Base-by-base conservation (phyloP, 2,329 filamentous ascomycete genomes). In the Neofusicoccum ribis region DNA sequence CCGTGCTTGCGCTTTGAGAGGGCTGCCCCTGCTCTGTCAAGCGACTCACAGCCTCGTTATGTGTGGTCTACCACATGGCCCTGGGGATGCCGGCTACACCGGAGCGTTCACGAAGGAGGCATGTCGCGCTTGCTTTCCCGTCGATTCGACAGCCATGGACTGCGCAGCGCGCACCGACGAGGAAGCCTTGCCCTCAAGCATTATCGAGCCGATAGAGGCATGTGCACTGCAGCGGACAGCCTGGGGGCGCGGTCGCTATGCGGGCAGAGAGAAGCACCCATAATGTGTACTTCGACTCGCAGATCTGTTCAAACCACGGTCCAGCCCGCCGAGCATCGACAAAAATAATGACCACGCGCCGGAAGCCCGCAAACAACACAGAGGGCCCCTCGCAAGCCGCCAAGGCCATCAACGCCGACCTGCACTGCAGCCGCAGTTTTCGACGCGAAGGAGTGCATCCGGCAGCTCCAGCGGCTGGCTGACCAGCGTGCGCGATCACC, bases 241-340 rank as follows among this genome's bases (percentile, higher is more conserved):
- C 5, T 15, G 23, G 17, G 34, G 39, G 52, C 41, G 23, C 56
- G 20, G 54, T 17, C 8, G 23, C 41, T 36, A n/a, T 20, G 20
- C 17, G 41, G 52, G 39, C 27, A 44, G 20, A 31, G 39, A 17
- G 14, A 44, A n/a, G 20, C 7, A 14, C 43, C 37, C n/a, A 46
- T 27, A 60, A 37, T 20, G 27, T n/a, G 41, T 60, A 20, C 43
- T 27, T 20, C 17, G 17, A 14, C 54, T 59, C 14, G 52, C 39
- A 41, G 23, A 41, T 17, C 37, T 31, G 20, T 34, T 15, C 56
- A 46, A 37, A 15, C 39, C 27, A 20, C 43, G 27, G 56, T 20
- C 31, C 43, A 60, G 43, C 56, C 43, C 56, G 43, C 56, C 56
- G 56, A 46, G 43, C 56, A 31, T 47, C 56, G 56, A 60, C n/a